These are phyloP conservation scores for Euphorbia schlechtendalii DNA, from an alignment of 441 rosid genomes.

Conservation along the genomic window DNA sequence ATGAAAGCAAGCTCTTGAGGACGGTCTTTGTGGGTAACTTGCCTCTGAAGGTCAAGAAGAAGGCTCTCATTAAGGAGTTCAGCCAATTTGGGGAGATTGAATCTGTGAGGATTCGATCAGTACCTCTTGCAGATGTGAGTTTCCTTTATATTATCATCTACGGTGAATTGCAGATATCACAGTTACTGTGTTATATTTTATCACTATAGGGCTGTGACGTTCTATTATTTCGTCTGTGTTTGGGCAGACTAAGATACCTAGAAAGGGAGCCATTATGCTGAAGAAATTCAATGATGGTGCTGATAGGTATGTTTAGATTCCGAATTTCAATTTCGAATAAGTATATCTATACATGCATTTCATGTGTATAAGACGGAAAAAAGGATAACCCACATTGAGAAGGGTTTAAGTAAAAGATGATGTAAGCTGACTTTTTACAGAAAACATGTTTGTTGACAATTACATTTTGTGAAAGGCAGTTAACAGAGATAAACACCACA, in stretches of 20 bases:
- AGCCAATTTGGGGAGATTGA: constrained; percentile 77
- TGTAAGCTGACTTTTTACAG: background rate
- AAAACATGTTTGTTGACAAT: background rate
- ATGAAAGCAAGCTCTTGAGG: constrained; percentile 74
- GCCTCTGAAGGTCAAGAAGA: constrained; percentile 83
- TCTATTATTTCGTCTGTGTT: constrained; percentile 9
- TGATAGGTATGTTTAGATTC: constrained; percentile 47
- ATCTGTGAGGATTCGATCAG: constrained; percentile 86
- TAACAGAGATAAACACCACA: background rate
- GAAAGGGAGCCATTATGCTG: constrained; percentile 69
- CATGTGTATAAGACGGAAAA: background rate
- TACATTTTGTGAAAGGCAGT: background rate
- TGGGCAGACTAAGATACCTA: constrained; percentile 72
- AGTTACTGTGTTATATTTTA: background rate
- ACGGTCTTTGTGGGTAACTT: constrained; percentile 93
- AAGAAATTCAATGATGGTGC: constrained; percentile 73
- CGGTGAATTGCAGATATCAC: background rate
- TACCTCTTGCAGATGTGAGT: constrained; percentile 79
- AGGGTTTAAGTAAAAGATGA: background rate
- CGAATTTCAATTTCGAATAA: too few species aligned
- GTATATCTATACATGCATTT: too few species aligned
- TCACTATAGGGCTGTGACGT: constrained; percentile 1
- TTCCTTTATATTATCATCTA: background rate
- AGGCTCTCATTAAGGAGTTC: constrained; percentile 60
- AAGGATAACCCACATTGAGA: background rate